Base-by-base conservation (phyloP, 495 filamentous ascomycete species). In the Neurospora cerealis region DNA sequence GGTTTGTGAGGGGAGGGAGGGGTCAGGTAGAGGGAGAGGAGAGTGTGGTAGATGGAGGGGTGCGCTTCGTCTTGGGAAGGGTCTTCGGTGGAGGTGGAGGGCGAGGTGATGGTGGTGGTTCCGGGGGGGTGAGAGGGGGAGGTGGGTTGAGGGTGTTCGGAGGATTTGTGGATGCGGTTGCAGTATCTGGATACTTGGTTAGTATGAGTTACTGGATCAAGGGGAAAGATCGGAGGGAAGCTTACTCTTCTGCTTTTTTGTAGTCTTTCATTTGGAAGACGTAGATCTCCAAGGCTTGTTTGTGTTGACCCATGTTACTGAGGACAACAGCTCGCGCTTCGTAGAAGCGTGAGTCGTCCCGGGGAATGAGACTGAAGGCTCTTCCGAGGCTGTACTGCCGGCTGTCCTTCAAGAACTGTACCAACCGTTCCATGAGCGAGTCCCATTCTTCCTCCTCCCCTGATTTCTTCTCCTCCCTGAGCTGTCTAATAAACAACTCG, bases 291-390 rank as follows among this genome's bases (percentile, higher is more conserved):
- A 99, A 82, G 0, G 96, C 95, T 80, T 97, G 93, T 79, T 93
- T 92, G 82, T 99, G 95, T 73, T 94, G 92, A 10, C 93, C 94
- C 93, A 99, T 97, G 76, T 96, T 96, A 81, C 93, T 94, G 39
- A 98, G 90, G 10, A 98, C 91, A 40, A 98, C 91, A 28, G 96
- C 96, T 71, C 94, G 91, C 5, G 93, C 91, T 81, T 98, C 96
- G 83, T 91, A 97, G 80, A 96, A 96, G 17, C 89, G 86, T 1
- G 94, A 88, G 80, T 97, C 93, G 73, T 97, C 92, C 72, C 89
- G 87, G 60, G 93, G 92, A 34, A 98, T 87, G 76, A 90, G 88
- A 69, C 87, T 86, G 74, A 97, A 86, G 44, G 92, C 93, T 79
- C 90, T 91, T 38, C 88, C 88, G 66, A 92, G 88, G 38, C 93